phyloP scores from a whole-genome alignment of 2,329 filamentous ascomycete species.

The Ilyonectria sp. region DNA sequence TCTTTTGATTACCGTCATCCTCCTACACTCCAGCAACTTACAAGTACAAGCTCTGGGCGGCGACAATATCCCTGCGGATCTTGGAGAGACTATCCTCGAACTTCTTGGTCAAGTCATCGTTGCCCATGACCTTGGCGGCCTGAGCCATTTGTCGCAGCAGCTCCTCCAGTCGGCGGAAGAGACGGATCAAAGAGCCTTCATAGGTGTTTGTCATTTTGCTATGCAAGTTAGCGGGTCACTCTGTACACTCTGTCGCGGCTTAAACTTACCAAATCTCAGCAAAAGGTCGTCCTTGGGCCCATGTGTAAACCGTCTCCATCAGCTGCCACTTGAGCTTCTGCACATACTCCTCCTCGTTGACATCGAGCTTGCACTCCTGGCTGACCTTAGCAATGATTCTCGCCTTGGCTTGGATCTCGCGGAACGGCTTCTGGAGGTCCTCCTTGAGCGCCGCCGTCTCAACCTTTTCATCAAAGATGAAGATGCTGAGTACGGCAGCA shows the following conservation, averaged over 20 bases:
- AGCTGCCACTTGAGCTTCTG: slow-evolving; percentile 92
- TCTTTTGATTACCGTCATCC: slow-evolving; percentile 8
- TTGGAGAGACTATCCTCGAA: slow-evolving; percentile 90
- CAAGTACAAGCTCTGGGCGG: slow-evolving; percentile 93
- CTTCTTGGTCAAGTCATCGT: slow-evolving; percentile 91
- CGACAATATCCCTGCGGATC: slow-evolving; percentile 94
- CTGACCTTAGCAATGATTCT: slow-evolving; percentile 92
- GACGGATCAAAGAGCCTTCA: slow-evolving; percentile 94
- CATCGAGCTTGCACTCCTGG: slow-evolving; percentile 90
- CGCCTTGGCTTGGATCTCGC: slow-evolving; percentile 90
- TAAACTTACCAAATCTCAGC: slow-evolving; percentile 90
- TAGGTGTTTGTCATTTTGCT: slow-evolving; percentile 99
- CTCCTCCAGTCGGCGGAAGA: slow-evolving; percentile 96
- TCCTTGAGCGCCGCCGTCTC: slow-evolving; percentile 84
- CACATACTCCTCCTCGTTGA: slow-evolving; percentile 97
- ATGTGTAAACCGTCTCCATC: slow-evolving; percentile 95
- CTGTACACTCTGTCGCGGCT: background rate
- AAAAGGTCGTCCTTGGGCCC: slow-evolving; percentile 92
- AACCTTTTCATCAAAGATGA: slow-evolving; percentile 98
- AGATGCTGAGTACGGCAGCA: slow-evolving; percentile 89
- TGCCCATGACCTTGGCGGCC: slow-evolving; percentile 98
- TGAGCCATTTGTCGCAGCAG: slow-evolving; percentile 95
- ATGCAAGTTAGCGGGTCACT: slow-evolving; percentile 40
- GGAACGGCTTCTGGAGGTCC: slow-evolving; percentile 87
- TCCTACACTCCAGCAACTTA: slow-evolving; percentile 57